Base-by-base conservation (phyloP, 495 filamentous ascomycete genomes). In the Lophiostoma macrostomum region DNA sequence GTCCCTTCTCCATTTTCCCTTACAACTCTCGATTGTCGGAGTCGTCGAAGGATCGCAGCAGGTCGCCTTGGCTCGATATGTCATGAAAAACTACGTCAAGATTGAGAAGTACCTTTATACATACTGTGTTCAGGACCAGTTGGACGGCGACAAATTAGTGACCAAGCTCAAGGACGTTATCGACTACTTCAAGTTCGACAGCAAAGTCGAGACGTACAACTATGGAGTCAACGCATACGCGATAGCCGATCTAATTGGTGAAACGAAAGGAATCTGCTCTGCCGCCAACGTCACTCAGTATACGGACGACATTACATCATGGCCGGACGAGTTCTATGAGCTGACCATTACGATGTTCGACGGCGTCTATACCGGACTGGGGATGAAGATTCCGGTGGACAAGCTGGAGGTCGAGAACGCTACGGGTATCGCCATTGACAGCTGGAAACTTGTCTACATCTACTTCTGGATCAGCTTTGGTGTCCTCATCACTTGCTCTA, bases 41-140 rank as follows among this genome's bases (percentile, higher is more conserved):
- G 29, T 63, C 13, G 60, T 63, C 13, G 60, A 63, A 51, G 60
- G 60, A 13, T 53, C 53, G 6, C 60, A 63, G 34, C 60, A 63
- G 30, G 37, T 63, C 16, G 60, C 50, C 0, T 32, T 58, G 13
- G 60, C 60, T 18, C 60, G 60, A 28, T 63, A 63, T 20, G 54
- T 63, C 8, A 27, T 58, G 32, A 54, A 49, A 23, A 52, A 43
- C 10, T 54, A 38, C 22, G 16, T 30, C 5, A 54, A 63, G 25
- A 46, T 58, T 24, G 49, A 53, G 13, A 47, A 58, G 16, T 14
- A 43, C 4, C 34, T 63, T 11, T 23, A 24, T 14, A 13, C 49
- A 11, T 47, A 53, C 25, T 63, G 60, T 28, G 13, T 38, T 16
- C 20, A 19, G 11, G 29, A 63, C 4, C 41, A 63, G 28, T 44